phyloP scores from a whole-genome alignment of 495 filamentous ascomycete species.

The Lasiosphaeris hirsuta region DNA sequence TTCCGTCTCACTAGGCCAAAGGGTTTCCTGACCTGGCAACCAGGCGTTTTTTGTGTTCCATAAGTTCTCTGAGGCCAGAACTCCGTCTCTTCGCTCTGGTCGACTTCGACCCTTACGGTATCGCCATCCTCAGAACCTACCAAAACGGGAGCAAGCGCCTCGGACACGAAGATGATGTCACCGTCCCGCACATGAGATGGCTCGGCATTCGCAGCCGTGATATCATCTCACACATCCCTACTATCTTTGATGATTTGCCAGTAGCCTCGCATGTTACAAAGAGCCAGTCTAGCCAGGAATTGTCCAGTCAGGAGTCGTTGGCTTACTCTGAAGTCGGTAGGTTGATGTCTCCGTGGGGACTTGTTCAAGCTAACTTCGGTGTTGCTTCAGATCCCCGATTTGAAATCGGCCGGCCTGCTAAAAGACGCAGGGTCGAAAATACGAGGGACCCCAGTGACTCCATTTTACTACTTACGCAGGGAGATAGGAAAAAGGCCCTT shows the following conservation, averaged over 20 bases:
- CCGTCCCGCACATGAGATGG: constrained; percentile 61
- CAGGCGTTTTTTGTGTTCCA: constrained; percentile 59
- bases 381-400: no score
- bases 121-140: constrained; percentile 84
- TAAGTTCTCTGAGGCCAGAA: constrained; percentile 34
- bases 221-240: constrained; percentile 30
- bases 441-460: constrained; percentile 4
- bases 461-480: constrained; percentile 4
- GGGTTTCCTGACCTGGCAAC: constrained; percentile 89
- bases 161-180: constrained; percentile 62
- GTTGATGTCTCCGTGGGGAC: constrained; percentile 6
- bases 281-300: constrained; percentile 16
- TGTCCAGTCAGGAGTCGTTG: constrained; percentile 21
- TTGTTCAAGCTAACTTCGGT: constrained; percentile 7
- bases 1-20: constrained; percentile 58
- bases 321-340: constrained; percentile 3
- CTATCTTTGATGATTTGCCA: not conserved
- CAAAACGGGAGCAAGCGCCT: constrained; percentile 75
- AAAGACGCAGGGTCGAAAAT: constrained; percentile 11
- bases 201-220: constrained; percentile 69
- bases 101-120: constrained; percentile 84
- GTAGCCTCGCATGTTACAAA: not conserved
- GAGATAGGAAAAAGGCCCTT: constrained; percentile 38
- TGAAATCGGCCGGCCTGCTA: constrained; percentile 8
- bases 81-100: constrained; percentile 65